phyloP scores from a whole-genome alignment of 257 asterid species.

The Solanum sejunctum region DNA sequence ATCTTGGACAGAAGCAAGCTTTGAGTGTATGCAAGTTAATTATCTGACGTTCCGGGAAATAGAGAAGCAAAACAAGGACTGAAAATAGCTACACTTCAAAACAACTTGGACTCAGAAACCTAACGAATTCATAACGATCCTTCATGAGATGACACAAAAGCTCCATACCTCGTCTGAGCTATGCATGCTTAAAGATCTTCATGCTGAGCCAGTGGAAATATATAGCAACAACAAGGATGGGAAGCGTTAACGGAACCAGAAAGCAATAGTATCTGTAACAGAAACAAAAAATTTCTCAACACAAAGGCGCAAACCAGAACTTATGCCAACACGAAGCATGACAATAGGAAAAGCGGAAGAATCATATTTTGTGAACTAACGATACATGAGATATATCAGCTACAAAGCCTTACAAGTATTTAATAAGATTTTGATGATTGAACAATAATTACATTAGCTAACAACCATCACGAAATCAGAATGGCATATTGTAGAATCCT shows the following conservation, averaged over 20 bases:
- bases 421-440: not conserved
- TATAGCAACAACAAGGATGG: constrained; percentile 47
- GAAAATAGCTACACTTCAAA: not conserved
- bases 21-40: not conserved
- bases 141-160: not conserved
- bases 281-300: not conserved
- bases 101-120: not conserved
- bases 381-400: not conserved
- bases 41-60: not conserved
- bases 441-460: not conserved
- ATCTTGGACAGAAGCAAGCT: not conserved
- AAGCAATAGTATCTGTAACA: constrained; percentile 71
- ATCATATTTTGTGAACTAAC: not conserved
- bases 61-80: not conserved
- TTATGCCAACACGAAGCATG: not conserved
- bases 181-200: constrained; percentile 92
- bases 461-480: not conserved
- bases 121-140: not conserved
- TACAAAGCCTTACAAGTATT: not conserved
- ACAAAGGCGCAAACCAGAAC: not conserved
- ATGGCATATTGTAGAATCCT: not conserved
- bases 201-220: constrained; percentile 81
- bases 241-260: constrained; percentile 63
- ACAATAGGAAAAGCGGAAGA: not conserved
- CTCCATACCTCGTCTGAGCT: not conserved